Evolutionary conservation across 1,284 basidiomycete species (phyloP).

Genomic region (Ceratobasidium papillatum): DNA sequence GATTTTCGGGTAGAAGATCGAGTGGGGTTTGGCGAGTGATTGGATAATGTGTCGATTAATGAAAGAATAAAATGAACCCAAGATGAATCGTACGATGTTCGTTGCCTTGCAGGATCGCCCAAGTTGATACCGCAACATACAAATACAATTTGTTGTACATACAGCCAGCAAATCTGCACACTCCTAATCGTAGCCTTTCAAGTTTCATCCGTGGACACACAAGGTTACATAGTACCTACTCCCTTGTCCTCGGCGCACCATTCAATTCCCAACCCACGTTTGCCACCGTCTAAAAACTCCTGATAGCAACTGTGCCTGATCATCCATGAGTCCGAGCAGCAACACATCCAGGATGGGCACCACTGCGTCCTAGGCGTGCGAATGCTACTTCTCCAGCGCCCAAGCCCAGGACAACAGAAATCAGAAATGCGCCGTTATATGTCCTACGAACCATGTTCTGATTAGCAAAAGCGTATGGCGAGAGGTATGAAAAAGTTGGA

Average conservation of each 20-base stretch:
- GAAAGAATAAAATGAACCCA: no score
- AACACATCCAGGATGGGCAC: conserved; percentile 29
- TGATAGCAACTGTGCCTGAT: not conserved
- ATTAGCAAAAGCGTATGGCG: not conserved
- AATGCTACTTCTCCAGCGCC: conserved; percentile 74
- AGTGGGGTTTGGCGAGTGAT: no score
- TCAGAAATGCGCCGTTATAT: conserved; percentile 72
- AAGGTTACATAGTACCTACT: not conserved
- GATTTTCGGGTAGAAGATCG: no score
- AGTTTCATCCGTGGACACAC: not conserved
- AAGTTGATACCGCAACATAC: no score
- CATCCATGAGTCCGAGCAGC: conserved; percentile 26
- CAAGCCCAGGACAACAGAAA: conserved; percentile 68
- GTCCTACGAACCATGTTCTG: conserved; percentile 60
- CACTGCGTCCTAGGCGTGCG: conserved; percentile 52
- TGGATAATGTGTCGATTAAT: no score
- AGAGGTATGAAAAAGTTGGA: conserved; percentile 12
- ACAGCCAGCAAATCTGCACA: no score
- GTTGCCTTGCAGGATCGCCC: no score
- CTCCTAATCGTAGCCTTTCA: no score
- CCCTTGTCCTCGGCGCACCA: not conserved
- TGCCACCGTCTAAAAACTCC: not conserved
- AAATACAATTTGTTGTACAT: no score
- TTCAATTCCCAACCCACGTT: not conserved
- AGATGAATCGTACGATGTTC: no score